phyloP scores from a whole-genome alignment of 2,329 filamentous ascomycete genomes.

The Trichoderma cornu-damae region DNA sequence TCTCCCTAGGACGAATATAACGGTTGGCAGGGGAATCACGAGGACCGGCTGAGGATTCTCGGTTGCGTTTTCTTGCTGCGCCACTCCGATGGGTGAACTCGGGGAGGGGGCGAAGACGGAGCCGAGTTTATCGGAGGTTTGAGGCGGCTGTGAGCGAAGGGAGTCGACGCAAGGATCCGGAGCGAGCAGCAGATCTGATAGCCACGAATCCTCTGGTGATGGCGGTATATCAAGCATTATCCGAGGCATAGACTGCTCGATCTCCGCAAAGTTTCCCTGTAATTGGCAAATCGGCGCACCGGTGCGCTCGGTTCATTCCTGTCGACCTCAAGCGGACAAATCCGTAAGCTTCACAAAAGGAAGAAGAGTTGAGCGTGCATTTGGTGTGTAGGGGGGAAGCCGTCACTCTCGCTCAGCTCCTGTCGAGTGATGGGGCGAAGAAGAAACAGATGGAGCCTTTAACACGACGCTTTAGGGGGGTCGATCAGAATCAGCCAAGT shows the following conservation, averaged over 20 bases:
- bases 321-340: too few species aligned
- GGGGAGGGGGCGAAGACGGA: constrained; percentile 1
- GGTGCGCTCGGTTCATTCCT: too few species aligned
- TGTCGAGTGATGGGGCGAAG: not conserved
- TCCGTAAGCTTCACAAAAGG: too few species aligned
- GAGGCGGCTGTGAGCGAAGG: not conserved
- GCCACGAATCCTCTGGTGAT: too few species aligned
- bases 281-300: too few species aligned
- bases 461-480: not conserved
- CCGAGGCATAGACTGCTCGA: too few species aligned
- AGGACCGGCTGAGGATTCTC: not conserved
- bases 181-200: too few species aligned
- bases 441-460: not conserved
- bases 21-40: not conserved
- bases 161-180: not conserved
- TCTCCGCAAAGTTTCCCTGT: too few species aligned
- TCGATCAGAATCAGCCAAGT: not conserved
- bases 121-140: not conserved
- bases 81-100: not conserved
- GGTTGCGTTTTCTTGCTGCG: not conserved
- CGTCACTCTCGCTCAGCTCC: not conserved
- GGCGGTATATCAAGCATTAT: too few species aligned
- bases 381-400: too few species aligned
- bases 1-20: not conserved
- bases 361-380: not conserved